Conservation (phyloP, 2,329 filamentous ascomycete genomes). For the Xylariaceae sp. region DNA sequence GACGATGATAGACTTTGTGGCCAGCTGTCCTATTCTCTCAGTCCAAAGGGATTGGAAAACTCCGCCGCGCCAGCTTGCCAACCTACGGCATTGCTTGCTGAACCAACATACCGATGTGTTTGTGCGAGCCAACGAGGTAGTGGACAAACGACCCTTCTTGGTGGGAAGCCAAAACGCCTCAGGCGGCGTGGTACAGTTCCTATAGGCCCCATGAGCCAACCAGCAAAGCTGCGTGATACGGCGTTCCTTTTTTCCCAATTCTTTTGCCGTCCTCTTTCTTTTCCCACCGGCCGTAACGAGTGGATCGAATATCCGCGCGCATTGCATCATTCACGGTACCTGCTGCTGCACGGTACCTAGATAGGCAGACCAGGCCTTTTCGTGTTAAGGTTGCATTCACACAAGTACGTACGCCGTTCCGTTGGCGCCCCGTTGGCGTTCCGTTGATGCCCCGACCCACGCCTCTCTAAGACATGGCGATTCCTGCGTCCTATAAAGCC, state of each 20-base stretch:
- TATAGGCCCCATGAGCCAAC: not conserved
- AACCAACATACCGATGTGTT: not conserved
- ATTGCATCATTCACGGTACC: not conserved
- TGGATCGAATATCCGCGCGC: not conserved
- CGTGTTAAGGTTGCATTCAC: constrained; percentile 6
- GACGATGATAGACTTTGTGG: not conserved
- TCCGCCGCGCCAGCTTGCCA: not conserved
- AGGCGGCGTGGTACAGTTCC: not conserved
- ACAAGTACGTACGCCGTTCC: not conserved
- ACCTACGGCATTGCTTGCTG: not conserved
- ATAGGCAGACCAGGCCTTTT: constrained; percentile 1
- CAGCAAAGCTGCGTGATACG: not conserved
- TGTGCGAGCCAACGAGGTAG: not conserved
- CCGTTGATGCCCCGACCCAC: not conserved
- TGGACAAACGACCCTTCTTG: not conserved
- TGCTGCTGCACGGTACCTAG: not conserved
- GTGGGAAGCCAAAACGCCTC: not conserved
- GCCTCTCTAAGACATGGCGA: constrained; percentile 6
- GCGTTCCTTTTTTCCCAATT: not conserved
- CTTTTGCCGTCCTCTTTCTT: not conserved
- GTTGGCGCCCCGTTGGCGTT: not conserved
- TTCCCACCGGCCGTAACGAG: not conserved
- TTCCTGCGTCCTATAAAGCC: not conserved
- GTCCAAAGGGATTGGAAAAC: not conserved
- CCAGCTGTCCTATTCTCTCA: not conserved